Evolutionary conservation across 2,329 filamentous ascomycete species (phyloP).

Genomic region (Colletotrichum spaethianum): DNA sequence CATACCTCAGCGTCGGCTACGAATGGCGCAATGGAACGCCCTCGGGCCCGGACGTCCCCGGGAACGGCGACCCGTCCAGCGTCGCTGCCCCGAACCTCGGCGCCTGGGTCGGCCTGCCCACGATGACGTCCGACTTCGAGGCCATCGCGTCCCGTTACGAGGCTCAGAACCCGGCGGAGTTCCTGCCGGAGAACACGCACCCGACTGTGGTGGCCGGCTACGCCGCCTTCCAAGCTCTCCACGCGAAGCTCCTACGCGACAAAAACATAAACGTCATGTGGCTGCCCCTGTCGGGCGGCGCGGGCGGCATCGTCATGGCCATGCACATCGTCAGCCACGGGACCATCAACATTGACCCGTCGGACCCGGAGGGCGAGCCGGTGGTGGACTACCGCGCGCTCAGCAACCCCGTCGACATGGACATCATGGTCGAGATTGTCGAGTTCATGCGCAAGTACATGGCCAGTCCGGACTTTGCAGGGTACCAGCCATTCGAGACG

Average conservation of each 20-base stretch:
- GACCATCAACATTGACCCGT: conserved; percentile 50
- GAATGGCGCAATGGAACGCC: conserved; percentile 31
- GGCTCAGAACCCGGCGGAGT: conserved; percentile 40
- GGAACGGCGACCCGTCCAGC: conserved; percentile 20
- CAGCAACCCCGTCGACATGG: conserved; percentile 48
- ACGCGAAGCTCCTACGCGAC: conserved; percentile 41
- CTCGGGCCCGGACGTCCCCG: conserved; percentile 10
- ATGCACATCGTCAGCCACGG: conserved; percentile 46
- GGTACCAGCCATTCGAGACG: conserved; percentile 42
- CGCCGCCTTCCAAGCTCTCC: conserved; percentile 56
- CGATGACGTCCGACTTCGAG: conserved; percentile 41
- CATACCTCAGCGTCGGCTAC: conserved; percentile 45
- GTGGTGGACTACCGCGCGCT: conserved; percentile 47
- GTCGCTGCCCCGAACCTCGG: conserved; percentile 43
- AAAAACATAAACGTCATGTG: conserved; percentile 39
- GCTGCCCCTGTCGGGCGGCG: conserved; percentile 14
- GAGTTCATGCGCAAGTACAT: conserved; percentile 47
- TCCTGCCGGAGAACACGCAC: conserved; percentile 42
- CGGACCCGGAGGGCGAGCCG: conserved; percentile 48
- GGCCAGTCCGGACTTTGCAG: conserved; percentile 36
- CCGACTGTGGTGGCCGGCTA: conserved; percentile 46
- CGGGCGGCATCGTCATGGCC: conserved; percentile 30
- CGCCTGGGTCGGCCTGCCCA: conserved; percentile 44
- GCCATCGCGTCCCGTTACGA: conserved; percentile 40
- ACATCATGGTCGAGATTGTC: conserved; percentile 46